These are phyloP conservation scores for Blastocystis sp. DNA, from an alignment of 352 stramenopile genomes.

Conservation along the genomic window DNA sequence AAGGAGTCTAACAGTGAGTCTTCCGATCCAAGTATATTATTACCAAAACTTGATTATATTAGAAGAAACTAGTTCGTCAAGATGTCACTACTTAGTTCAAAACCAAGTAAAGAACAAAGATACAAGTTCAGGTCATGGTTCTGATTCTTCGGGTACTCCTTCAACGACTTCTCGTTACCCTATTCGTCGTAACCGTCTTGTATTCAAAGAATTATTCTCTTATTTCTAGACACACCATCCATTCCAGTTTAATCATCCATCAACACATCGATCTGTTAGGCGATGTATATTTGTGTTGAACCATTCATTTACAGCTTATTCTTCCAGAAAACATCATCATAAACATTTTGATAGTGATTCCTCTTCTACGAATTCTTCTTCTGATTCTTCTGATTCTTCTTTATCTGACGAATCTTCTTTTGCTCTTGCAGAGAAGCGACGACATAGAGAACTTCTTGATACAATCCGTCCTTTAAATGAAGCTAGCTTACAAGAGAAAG, in stretches of 20 bases:
- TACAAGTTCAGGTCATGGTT: neutral
- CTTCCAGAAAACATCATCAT: too few relatives aligned
- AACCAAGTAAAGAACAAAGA: neutral
- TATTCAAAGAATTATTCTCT: neutral
- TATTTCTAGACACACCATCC: constrained; percentile 9
- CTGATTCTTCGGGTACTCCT: neutral
- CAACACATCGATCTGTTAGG: neutral
- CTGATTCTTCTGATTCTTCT: constrained; percentile 3
- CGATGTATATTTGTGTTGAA: neutral
- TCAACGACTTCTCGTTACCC: neutral
- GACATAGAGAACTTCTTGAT: neutral
- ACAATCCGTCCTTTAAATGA: constrained; percentile 42
- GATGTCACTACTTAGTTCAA: neutral
- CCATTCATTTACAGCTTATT: too few relatives aligned
- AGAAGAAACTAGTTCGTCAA: too few relatives aligned
- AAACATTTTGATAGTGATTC: neutral
- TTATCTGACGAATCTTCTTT: constrained; percentile 21
- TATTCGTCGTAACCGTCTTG: constrained; percentile 27
- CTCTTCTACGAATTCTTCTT: neutral
- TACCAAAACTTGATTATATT: too few relatives aligned
- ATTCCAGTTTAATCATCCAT: constrained; percentile 14
- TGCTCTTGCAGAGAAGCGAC: neutral
- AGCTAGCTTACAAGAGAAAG: constrained; percentile 1
- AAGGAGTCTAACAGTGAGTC: neutral
- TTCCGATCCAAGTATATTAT: neutral